Evolutionary conservation across 768 basidiomycete species (phyloP), one percentile per base, ranked within the genome.

Genomic region (Rhodotorula diobovata): DNA sequence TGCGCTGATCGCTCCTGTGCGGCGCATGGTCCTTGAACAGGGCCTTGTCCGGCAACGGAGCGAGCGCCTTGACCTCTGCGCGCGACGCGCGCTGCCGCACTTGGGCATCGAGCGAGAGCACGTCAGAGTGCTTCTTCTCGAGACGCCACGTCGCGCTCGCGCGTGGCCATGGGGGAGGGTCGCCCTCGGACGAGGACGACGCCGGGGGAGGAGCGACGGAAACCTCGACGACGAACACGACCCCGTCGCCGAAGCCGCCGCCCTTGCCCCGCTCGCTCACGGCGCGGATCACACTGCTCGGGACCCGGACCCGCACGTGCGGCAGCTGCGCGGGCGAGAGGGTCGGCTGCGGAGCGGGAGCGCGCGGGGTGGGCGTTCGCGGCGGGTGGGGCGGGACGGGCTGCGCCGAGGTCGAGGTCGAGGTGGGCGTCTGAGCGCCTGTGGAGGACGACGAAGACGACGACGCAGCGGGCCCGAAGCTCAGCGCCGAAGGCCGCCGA

Each of bases 21-120:
- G 95, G 95, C 0, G 94, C 74, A 80, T 95, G 93, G 81, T 98
- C 96, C 80, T 87, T 94, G 90, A 95, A 97, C 16, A 96, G 83
- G 80, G 89, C 90, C 35, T 91, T 90, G 79, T 99, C 96, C 3
- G 96, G 96, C 67, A 99, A 80, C 64, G 81, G 84, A 30, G 84
- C 87, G 59, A 98, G 87, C 81, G 86, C 90, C 41, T 67, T 66
- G 32, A 39, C 39, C 75, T 81, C 81, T 30, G 89, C 82, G 28
- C 87, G 85, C 61, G 84, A 87, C 37, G 80, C 74, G 64, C 77
- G 79, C 57, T 80, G 81, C 64, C 90, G 86, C 62, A 97, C 85
- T 35, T 88, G 85, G 71, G 87, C 85, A 78, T 99, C 96, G 51
- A 99, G 83, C 60, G 85, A 87, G n/a, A 95, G 82, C 32, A 98